Base-by-base conservation (phyloP, 305 asterid genomes). In the Fraxinus floribunda region DNA sequence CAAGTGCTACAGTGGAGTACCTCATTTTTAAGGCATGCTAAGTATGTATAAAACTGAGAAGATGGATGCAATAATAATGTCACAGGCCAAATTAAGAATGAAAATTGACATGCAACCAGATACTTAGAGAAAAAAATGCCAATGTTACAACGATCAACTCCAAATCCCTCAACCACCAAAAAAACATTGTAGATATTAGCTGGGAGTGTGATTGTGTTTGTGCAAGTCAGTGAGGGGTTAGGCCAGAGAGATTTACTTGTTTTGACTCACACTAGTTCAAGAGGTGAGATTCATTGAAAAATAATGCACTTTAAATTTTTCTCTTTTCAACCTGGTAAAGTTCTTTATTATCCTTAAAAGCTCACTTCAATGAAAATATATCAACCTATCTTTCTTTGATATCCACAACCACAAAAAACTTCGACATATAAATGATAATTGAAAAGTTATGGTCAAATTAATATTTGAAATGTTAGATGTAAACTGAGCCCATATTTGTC, bases 41-140 rank as follows among this genome's bases (percentile, higher is more conserved):
- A 68, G 32, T 75, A 76, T 70, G 82, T 74, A 81, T 82, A 46
- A 77, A 72, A 76, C 32, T 74, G 76, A 39, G 82, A 88, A 79
- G 57, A 77, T 75, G 57, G 71, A 35, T 77, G 72, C 24, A 16
- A 55, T 29, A 11, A 68, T 68, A 68, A 71, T 16, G 75, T 71
- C 44, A 34, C 13, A 0, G 44, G 76, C 76, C 76, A 18, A 71
- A 10, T 68, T 29, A 68, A 29, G 38, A 29, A 29, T 68, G 38
- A 68, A 32, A 32, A 71, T 34, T 13, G 76, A 32, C 44, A 16
- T 71, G 44, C 24, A 71, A 71, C 11, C 39, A 68, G 75, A 11
- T 26, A 68, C 29, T 11, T 68, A 24, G 36, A 1, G n/a, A 4
- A 24, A 62, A 26, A 32, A 30, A 5, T 71, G 22, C 44, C 26